phyloP scores from a whole-genome alignment of 169 alveolate species.

The Plasmodium fragile region DNA sequence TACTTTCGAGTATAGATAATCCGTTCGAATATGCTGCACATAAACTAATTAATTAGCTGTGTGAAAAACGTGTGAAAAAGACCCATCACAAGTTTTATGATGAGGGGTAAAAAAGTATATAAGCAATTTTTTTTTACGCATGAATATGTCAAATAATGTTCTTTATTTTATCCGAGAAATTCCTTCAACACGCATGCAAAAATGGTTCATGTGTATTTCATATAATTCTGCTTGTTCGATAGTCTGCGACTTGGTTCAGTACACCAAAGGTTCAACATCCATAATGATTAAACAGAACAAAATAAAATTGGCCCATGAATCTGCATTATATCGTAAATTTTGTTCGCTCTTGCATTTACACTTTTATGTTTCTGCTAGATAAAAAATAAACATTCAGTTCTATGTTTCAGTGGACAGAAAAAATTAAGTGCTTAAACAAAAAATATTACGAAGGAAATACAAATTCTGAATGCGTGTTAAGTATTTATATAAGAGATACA shows the following conservation, averaged over 20 bases:
- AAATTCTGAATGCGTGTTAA: background rate
- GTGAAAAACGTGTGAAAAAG: background rate
- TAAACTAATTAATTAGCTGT: background rate
- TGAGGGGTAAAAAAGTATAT: background rate
- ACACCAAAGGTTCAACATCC: background rate
- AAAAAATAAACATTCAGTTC: background rate
- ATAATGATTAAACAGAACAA: background rate
- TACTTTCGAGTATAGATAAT: background rate
- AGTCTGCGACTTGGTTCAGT: background rate
- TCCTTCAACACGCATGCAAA: slow-evolving; percentile 8
- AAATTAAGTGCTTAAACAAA: background rate
- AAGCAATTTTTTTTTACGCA: background rate
- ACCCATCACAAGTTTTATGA: background rate
- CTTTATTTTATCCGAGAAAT: background rate
- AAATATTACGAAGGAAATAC: background rate
- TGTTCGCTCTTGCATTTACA: background rate
- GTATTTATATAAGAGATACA: background rate
- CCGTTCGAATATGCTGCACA: background rate
- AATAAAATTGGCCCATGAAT: background rate
- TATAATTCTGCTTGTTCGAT: background rate
- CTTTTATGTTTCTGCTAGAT: background rate
- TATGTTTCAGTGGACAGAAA: background rate
- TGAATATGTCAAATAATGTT: background rate
- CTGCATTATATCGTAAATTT: background rate
- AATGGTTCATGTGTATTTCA: background rate